Evolutionary conservation across 768 basidiomycete species (phyloP), one percentile per base, ranked within the genome.

Genomic region (Panellus pusillus): DNA sequence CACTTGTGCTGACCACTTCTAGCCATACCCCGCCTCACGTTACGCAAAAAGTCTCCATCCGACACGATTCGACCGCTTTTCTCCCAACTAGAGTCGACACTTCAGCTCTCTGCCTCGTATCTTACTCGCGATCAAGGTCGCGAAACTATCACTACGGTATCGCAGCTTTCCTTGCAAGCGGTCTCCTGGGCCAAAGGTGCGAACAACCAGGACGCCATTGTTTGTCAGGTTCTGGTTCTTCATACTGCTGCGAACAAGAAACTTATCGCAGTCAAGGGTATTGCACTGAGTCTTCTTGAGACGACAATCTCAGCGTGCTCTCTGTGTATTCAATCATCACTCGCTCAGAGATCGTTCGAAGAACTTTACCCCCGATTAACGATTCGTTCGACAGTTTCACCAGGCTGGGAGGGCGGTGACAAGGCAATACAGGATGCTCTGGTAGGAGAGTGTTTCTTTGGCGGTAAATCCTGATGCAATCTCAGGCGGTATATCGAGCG

Each of bases 261-360:
- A 35, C 44, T 54, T 6, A 44, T 14, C 6, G 18, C 15, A 32
- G 29, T 38, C 12, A 38, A 78, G 75, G 56, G 31, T 6, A 52
- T 65, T 28, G 63, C 70, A 38, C 37, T 59, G 38, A 55, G 50
- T 1, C 63, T 77, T 28, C 57, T 81, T 4, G 74, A 78, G 19
- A 61, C 66, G 14, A 65, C 72, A 12, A 44, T 79, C 9, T 53
- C 70, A 3, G 58, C 58, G 9, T 78, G 69, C 55, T 66, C 72
- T 14, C 61, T 64, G 39, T 74, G 65, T 36, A 71, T 83, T 17
- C 70, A 75, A 29, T 70, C 74, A 2, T 72, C 64, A 9, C 65
- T 83, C 3, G 78, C 83, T 1, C 72, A 78, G 51, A 68, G 79
- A 46, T 70, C 73, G 7, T 78, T 83, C 40, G 73, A 76, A 59